Base-by-base conservation (phyloP, 495 filamentous ascomycete species). In the Paragyromitra xinjiangensis region DNA sequence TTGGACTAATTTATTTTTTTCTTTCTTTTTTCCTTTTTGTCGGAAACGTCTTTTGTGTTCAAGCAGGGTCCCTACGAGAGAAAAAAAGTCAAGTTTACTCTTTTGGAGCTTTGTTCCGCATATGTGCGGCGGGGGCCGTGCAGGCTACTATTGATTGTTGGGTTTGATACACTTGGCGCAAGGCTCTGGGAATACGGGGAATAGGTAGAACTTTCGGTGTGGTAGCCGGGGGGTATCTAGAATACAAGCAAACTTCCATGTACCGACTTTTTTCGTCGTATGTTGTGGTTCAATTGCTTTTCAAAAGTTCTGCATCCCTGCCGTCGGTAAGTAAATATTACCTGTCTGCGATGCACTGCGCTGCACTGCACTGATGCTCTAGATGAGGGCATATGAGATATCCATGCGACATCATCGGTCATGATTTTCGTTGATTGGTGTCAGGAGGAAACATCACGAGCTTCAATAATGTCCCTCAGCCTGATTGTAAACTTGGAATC, bases 111-210 rank as follows among this genome's bases (percentile, higher is more conserved):
- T 37, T 37, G 50, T 59, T 58, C 63, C 63, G 71, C 59, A 72
- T 34, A 55, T 64, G 26, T 71, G 26, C 51, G 50, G 53, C 61
- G 48, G 59, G 73, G 69, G 61, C 40, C 29, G 61, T 77, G 56
- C 65, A 75, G 55, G 48, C 66, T 72, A 63, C 50, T 58, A 56
- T 53, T 72, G 56, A 72, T 76, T 72, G 67, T 76, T 71, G 73
- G 69, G 26, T 59, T 45, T 55, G 59, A 39, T 64, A 64, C 66
- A 55, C 64, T 70, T 75, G 44, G 59, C 58, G n/a, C 73, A 64
- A 19, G 62, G 55, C 39, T 71, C 29, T 73, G 61, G 59, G 70
- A 71, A 34, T 53, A 44, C 39, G 51, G 51, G 58, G 66, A 63
- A 69, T 69, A 34, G 48, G 53, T 69, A 56, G 69, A 64, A 55